Evolutionary conservation across 2,329 filamentous ascomycete species (phyloP).

Genomic region (Rhytidhysteron rufulum): DNA sequence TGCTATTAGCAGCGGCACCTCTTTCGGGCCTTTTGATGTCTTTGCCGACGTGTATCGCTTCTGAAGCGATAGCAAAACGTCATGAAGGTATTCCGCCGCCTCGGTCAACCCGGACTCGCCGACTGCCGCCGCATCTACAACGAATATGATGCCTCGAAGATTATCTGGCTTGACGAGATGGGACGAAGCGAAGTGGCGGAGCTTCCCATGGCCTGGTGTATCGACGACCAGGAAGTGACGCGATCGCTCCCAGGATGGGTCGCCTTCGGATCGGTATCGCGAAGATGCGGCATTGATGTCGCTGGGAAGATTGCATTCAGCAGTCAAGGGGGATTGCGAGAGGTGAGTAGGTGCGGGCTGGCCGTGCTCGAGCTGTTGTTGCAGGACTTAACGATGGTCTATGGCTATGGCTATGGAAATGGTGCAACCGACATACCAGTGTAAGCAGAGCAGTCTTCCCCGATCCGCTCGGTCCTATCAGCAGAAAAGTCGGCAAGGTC

Average conservation of each 20-base stretch:
- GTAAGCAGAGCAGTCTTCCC: slow-evolving; percentile 91
- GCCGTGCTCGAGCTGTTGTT: slow-evolving; percentile 53
- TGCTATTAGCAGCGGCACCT: slow-evolving; percentile 74
- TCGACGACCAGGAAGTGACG: slow-evolving; percentile 77
- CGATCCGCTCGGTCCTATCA: slow-evolving; percentile 74
- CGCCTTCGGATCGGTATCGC: slow-evolving; percentile 62
- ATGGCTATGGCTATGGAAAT: not conserved
- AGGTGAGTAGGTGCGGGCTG: slow-evolving; percentile 52
- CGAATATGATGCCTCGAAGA: slow-evolving; percentile 73
- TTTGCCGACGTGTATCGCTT: slow-evolving; percentile 59
- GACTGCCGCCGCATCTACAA: slow-evolving; percentile 67
- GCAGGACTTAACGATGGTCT: no score
- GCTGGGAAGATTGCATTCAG: slow-evolving; percentile 54
- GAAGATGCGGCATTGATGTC: slow-evolving; percentile 53
- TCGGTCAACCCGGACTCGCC: slow-evolving; percentile 56
- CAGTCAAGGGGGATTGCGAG: slow-evolving; percentile 54
- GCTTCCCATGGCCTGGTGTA: slow-evolving; percentile 93
- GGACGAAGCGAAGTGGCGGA: slow-evolving; percentile 66
- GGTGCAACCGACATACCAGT: slow-evolving; percentile 58
- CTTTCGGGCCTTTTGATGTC: slow-evolving; percentile 54
- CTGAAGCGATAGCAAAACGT: slow-evolving; percentile 79
- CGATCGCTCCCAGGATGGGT: slow-evolving; percentile 51
- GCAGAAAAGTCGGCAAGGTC: slow-evolving; percentile 70
- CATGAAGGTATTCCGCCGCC: slow-evolving; percentile 81
- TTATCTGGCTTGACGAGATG: slow-evolving; percentile 44